Evolutionary conservation across 805 yeast species (phyloP).

Genomic region (Lipomyces lipofer): DNA sequence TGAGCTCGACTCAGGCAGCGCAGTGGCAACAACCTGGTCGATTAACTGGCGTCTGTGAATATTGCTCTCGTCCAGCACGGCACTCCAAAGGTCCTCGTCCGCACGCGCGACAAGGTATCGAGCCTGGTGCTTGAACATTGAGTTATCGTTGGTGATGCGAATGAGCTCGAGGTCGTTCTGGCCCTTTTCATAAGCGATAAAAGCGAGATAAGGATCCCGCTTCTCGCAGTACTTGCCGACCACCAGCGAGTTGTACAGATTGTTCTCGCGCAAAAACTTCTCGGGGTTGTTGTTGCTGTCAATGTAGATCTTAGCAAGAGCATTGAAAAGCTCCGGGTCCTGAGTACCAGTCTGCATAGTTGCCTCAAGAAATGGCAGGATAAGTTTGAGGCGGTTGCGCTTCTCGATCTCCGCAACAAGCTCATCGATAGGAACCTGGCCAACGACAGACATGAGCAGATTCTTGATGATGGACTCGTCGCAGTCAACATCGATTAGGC

Average conservation of each 20-base stretch:
- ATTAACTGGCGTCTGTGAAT: slow-evolving; percentile 86
- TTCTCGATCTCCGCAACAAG: slow-evolving; percentile 93
- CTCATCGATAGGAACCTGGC: slow-evolving; percentile 89
- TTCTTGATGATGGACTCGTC: slow-evolving; percentile 85
- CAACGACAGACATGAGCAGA: slow-evolving; percentile 79
- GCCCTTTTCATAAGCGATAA: slow-evolving; percentile 96
- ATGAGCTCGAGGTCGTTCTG: slow-evolving; percentile 85
- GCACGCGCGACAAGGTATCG: slow-evolving; percentile 87
- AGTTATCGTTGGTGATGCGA: slow-evolving; percentile 90
- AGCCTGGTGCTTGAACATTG: slow-evolving; percentile 99
- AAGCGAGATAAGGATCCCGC: slow-evolving; percentile 98
- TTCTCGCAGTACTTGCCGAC: slow-evolving; percentile 99
- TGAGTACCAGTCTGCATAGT: slow-evolving; percentile 79
- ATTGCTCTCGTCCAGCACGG: slow-evolving; percentile 73
- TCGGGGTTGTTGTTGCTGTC: slow-evolving; percentile 98
- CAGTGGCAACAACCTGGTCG: slow-evolving; percentile 93
- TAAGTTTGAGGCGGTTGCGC: slow-evolving; percentile 87
- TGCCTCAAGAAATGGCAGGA: slow-evolving; percentile 90
- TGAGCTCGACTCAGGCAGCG: slow-evolving; percentile 88
- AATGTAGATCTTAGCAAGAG: slow-evolving; percentile 95
- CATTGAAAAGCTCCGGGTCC: slow-evolving; percentile 90
- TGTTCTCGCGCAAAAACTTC: slow-evolving; percentile 89
- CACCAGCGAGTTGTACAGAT: slow-evolving; percentile 83
- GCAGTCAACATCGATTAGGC: slow-evolving; percentile 94
- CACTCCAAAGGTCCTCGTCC: slow-evolving; percentile 79